Conservation (phyloP, 108 stramenopile genomes). For the Skeletonema costatum region DNA sequence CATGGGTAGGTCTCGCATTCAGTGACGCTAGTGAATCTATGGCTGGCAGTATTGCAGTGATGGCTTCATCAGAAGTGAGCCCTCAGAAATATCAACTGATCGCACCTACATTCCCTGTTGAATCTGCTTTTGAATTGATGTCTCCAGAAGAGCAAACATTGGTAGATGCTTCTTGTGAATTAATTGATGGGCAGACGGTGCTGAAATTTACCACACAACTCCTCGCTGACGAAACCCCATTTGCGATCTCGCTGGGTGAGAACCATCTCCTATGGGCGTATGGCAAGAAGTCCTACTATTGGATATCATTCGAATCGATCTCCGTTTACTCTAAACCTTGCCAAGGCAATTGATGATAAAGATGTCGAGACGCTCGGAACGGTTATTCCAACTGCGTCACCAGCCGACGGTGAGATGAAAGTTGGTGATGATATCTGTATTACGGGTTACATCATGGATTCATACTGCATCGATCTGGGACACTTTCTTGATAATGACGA, state of each 20-base stretch:
- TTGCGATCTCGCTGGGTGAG: background rate
- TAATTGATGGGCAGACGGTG: background rate
- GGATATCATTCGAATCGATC: slow-evolving; percentile 18
- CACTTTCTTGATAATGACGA: slow-evolving; percentile 37
- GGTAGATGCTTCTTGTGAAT: background rate
- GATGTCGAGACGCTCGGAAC: background rate
- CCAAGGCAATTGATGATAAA: slow-evolving; percentile 7
- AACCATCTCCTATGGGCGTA: background rate
- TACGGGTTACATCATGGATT: slow-evolving; percentile 45
- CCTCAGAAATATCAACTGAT: slow-evolving; percentile 10
- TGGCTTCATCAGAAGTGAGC: slow-evolving; percentile 15
- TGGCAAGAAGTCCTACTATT: background rate
- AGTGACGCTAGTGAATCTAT: background rate
- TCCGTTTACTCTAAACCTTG: slow-evolving; percentile 19
- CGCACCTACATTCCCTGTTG: background rate
- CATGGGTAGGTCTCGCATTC: slow-evolving; percentile 23
- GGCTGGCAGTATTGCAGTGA: slow-evolving; percentile 11
- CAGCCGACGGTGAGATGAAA: background rate
- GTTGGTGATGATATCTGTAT: slow-evolving; percentile 37
- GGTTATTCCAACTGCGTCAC: background rate
- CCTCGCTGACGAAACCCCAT: background rate
- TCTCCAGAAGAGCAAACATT: background rate
- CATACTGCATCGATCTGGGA: slow-evolving; percentile 34
- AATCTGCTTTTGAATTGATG: background rate
- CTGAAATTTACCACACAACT: background rate